These are phyloP conservation scores for Apophysomyces ossiformis DNA, from an alignment of 371 early-diverging fungal species.

Conservation along the genomic window DNA sequence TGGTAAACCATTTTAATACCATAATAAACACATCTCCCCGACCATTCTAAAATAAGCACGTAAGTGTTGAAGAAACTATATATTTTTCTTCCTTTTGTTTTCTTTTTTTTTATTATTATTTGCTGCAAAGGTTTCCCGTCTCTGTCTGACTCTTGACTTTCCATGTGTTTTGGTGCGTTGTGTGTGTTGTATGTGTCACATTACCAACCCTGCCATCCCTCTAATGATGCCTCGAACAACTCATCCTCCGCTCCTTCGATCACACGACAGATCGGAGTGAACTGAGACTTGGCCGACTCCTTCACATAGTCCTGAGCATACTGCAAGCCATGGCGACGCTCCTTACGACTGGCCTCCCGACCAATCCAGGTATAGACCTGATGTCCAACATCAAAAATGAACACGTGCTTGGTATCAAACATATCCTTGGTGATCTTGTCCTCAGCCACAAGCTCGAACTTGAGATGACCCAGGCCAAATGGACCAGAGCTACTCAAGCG, in stretches of 20 bases:
- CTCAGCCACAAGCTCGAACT: constrained; percentile 53
- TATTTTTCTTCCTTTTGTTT: not conserved
- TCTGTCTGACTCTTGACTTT: too few species aligned
- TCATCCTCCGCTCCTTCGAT: constrained; percentile 71
- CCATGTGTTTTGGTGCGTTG: too few species aligned
- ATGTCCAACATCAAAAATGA: constrained; percentile 62
- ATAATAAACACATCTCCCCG: not conserved
- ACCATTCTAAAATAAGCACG: not conserved
- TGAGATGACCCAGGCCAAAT: constrained; percentile 38
- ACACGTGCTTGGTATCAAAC: constrained; percentile 66
- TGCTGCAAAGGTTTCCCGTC: not conserved
- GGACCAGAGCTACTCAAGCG: constrained; percentile 40
- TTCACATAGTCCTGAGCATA: constrained; percentile 69
- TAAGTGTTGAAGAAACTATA: not conserved
- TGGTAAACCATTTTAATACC: constrained; percentile 11
- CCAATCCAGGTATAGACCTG: constrained; percentile 74
- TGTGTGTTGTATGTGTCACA: constrained; percentile 2
- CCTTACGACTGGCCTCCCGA: constrained; percentile 58
- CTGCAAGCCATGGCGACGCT: constrained; percentile 60
- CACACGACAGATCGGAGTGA: constrained; percentile 69
- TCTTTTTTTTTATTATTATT: not conserved
- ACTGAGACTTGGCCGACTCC: constrained; percentile 49
- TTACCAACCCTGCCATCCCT: constrained; percentile 60
- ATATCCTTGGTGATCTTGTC: constrained; percentile 47
- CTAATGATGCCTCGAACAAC: constrained; percentile 54